Evolutionary conservation across 345 rosid species (phyloP).

Genomic region (Anacardium occidentale): DNA sequence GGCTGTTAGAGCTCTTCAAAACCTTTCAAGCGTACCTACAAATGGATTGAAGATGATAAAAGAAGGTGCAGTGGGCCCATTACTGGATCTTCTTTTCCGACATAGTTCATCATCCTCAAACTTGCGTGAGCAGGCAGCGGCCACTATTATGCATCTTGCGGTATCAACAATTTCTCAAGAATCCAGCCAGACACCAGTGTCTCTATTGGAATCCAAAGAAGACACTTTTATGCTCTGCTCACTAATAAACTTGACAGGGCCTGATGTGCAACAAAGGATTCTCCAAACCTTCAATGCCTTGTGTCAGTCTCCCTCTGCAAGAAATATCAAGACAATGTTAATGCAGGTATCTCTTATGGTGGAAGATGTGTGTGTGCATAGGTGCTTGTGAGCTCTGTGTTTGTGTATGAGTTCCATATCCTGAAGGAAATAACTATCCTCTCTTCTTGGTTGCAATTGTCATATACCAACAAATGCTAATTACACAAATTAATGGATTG

Average conservation of each 20-base stretch:
- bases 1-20: slow-evolving; percentile 50
- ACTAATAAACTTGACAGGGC: slow-evolving; percentile 47
- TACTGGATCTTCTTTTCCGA: slow-evolving; percentile 49
- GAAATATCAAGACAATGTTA: slow-evolving; percentile 42
- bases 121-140: slow-evolving; percentile 56
- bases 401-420: background rate
- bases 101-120: slow-evolving; percentile 37
- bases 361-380: background rate
- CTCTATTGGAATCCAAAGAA: slow-evolving; percentile 57
- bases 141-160: slow-evolving; percentile 55
- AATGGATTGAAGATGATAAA: slow-evolving; percentile 60
- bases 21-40: slow-evolving; percentile 50
- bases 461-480: background rate
- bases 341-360: slow-evolving; percentile 42
- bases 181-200: slow-evolving; percentile 27
- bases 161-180: slow-evolving; percentile 48
- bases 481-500: background rate
- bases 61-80: slow-evolving; percentile 52
- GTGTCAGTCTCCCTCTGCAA: slow-evolving; percentile 54
- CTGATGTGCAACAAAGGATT: slow-evolving; percentile 50
- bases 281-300: slow-evolving; percentile 54
- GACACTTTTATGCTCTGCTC: slow-evolving; percentile 53
- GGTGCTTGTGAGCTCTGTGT: background rate
- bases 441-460: slow-evolving; percentile 1
- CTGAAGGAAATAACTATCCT: background rate